These are phyloP conservation scores for Lactarius hatsudake DNA, from an alignment of 768 basidiomycete genomes.

Conservation along the genomic window DNA sequence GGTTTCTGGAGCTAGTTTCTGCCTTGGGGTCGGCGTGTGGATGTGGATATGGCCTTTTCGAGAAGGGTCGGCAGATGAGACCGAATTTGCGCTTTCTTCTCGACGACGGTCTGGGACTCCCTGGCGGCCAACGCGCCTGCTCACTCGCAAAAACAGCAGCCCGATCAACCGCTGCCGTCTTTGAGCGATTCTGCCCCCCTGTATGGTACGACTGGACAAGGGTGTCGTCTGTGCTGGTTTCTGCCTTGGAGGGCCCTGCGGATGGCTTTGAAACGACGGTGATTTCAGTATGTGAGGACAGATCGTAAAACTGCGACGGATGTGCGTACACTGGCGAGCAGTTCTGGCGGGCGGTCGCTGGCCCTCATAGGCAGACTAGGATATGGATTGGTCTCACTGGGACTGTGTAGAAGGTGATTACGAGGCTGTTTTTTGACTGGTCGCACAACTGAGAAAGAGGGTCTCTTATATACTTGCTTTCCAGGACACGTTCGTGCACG, in stretches of 20 bases:
- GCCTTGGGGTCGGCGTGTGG: not conserved
- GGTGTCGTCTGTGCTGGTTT: not conserved
- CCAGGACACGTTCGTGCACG: too few relatives aligned
- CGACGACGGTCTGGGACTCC: not conserved
- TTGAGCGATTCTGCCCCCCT: not conserved
- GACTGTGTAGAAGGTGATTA: not conserved
- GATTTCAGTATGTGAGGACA: too few relatives aligned
- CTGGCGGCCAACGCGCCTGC: not conserved
- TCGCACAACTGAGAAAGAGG: not conserved
- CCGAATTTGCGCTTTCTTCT: not conserved
- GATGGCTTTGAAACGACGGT: not conserved
- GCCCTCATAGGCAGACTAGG: not conserved
- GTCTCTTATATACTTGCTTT: not conserved
- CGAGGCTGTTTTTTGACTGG: not conserved
- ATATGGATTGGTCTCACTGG: not conserved
- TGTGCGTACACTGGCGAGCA: not conserved
- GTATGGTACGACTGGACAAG: not conserved
- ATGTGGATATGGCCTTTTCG: not conserved
- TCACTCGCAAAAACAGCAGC: not conserved
- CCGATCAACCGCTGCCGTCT: not conserved
- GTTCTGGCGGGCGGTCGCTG: not conserved
- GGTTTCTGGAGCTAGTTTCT: not conserved
- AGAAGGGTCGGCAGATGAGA: not conserved
- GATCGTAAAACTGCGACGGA: too few relatives aligned
- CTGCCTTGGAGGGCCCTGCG: not conserved